Conservation (phyloP, 1,284 basidiomycete species). For the Peniophora sp. region DNA sequence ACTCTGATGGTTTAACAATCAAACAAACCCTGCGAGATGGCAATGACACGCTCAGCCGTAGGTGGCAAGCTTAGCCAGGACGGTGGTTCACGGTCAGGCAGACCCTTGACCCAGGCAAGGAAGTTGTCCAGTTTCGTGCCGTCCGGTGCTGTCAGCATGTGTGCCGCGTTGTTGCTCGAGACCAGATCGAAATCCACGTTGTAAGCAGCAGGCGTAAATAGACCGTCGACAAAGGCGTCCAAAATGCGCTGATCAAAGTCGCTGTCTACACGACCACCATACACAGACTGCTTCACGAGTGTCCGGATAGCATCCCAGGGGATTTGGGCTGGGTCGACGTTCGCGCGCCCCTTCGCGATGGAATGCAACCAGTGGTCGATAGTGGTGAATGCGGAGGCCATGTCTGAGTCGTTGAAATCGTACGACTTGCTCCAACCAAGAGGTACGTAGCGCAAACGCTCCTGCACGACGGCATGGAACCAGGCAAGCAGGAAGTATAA, state of each 20-base stretch:
- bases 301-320: slow-evolving; percentile 91
- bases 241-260: slow-evolving; percentile 90
- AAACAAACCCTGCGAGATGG: slow-evolving; percentile 75
- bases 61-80: slow-evolving; percentile 89
- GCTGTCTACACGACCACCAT: slow-evolving; percentile 89
- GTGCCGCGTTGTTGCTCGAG: slow-evolving; percentile 48
- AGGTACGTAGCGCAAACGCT: slow-evolving; percentile 89
- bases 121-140: slow-evolving; percentile 89
- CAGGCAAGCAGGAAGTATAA: slow-evolving; percentile 94
- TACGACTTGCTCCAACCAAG: slow-evolving; percentile 94
- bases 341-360: slow-evolving; percentile 80
- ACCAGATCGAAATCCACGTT: slow-evolving; percentile 89
- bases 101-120: slow-evolving; percentile 75
- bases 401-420: slow-evolving; percentile 97
- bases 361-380: slow-evolving; percentile 85
- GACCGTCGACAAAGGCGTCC: slow-evolving; percentile 83
- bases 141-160: slow-evolving; percentile 73
- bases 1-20: slow-evolving; percentile 2
- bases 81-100: slow-evolving; percentile 89
- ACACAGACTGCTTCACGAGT: slow-evolving; percentile 90
- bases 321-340: slow-evolving; percentile 83
- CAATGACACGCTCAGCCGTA: slow-evolving; percentile 86
- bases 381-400: slow-evolving; percentile 85
- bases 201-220: slow-evolving; percentile 84
- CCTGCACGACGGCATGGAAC: slow-evolving; percentile 96